Base-by-base conservation (phyloP, 352 stramenopile species). In the Pythium rhizo-oryzae region DNA sequence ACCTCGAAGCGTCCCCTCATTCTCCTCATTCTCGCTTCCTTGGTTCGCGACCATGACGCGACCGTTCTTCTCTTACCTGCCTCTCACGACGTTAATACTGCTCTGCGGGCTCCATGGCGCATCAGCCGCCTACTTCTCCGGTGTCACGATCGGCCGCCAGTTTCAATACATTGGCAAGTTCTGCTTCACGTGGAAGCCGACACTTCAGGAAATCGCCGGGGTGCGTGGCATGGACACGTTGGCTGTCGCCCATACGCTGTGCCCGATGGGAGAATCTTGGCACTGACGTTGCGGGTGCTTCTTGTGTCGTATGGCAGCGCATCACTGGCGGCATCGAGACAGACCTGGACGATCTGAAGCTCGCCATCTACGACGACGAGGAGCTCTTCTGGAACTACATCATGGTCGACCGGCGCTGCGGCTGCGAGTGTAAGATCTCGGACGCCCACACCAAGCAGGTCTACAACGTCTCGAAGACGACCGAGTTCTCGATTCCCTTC, bases 101-200 rank as follows among this genome's bases (percentile, higher is more conserved):
- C 8, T 61, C 21, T 24, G 13, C 19, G 41, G n/a, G 28, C 24
- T 55, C 46, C 24, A 28, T 4, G 15, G 8, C 8, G 41, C 54
- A 1, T 59, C 65, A 18, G 84, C 72, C 23, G 86, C 77, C 54
- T 65, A 90, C 46, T 79, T 71, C 61, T 79, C 84, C 24, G 84
- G 84, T 21, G 92, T 90, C 64, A 80, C 81, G 6, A 73, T 92
- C 23, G 80, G 78, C 46, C 74, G 78, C 12, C 83, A 94, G 73
- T 93, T 90, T 69, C 77, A 90, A 59, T 92, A 87, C 69, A 74
- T 92, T 37, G 85, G 83, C 77, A 92, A 92, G 72, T 94, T 93
- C 73, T 93, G 84, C 74, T 94, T 92, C 78, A 82, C 78, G 19
- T 93, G 72, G 69, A 80, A 70, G 53, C 69, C 73, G n/a, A 84